Evolutionary conservation across 768 basidiomycete species (phyloP), one percentile per base, ranked within the genome.

Genomic region (Pisolithus sp.): DNA sequence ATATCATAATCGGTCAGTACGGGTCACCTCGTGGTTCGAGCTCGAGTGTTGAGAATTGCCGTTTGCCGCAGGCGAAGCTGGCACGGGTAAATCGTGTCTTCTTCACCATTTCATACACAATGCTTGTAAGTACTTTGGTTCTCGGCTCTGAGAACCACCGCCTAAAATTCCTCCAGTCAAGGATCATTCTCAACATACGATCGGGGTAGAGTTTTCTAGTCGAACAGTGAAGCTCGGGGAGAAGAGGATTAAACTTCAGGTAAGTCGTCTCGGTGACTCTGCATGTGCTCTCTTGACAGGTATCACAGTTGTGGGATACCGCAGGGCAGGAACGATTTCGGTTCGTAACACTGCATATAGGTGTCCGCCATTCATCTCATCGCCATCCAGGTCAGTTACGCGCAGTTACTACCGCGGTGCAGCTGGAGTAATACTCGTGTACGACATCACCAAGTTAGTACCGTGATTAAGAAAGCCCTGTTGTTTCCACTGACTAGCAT

Each of bases 181-280:
- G 72, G 86, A 91, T 59, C 88, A 95, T 69, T 93, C 93, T 5
- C 89, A 94, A 71, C 96, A 98, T 68, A 98, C 96, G 13, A 98
- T 99, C 53, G 96, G 95, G 9, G 96, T 99, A 26, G 96, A 98
- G 65, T 98, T 99, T 66, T 93, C 93, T 17, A 95, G 93, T 65
- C 77, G 93, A 59, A 93, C 93, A 0, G 82, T 99, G 53, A 87
- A 86, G 62, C 77, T 98, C 21, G 94, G 90, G 48, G 93, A 96
- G 76, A 91, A 93, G 71, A 81, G 87, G 57, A 92, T 96, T 58
- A 97, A 96, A 69, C 78, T 97, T 37, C 95, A 97, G 82, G 93
- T 93, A 43, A 57, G 79, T 61, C 13, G 45, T 48, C 49, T 12
- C 7, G 9, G 28, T 18, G 31, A 9, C 15, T n/a, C 18, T 20